Evolutionary conservation across 345 rosid species (phyloP).

Genomic region (Gossypium turneri): DNA sequence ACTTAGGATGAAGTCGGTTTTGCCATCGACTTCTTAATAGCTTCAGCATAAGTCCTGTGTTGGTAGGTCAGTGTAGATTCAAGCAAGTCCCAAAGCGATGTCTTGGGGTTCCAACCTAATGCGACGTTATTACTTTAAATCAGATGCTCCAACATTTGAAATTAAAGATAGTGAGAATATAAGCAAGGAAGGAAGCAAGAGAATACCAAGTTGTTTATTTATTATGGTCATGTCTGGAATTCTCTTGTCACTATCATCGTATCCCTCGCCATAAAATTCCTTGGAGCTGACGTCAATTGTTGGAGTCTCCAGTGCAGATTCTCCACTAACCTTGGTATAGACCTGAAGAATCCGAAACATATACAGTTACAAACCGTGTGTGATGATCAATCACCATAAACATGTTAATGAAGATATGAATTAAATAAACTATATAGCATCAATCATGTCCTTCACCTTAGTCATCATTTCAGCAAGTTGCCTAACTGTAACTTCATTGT

Average conservation of each 20-base stretch:
- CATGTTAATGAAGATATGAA: neutral
- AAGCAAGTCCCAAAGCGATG: conserved; percentile 87
- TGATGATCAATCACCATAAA: neutral
- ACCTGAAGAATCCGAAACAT: conserved; percentile 40
- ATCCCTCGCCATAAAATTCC: conserved; percentile 89
- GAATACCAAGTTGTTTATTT: conserved; percentile 75
- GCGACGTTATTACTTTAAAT: neutral
- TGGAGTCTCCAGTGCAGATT: conserved; percentile 57
- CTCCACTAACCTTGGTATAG: conserved; percentile 73
- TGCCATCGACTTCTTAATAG: conserved; percentile 62
- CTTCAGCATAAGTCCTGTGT: conserved; percentile 91
- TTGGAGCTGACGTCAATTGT: conserved; percentile 85
- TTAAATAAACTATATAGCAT: neutral
- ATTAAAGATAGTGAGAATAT: neutral
- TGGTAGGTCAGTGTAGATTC: conserved; percentile 93
- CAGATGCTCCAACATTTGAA: neutral
- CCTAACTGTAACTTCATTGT: conserved; percentile 93
- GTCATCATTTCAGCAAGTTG: conserved; percentile 99
- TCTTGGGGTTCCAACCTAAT: conserved; percentile 94
- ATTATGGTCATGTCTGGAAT: conserved; percentile 98
- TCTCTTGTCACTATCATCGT: conserved; percentile 96
- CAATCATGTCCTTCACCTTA: conserved; percentile 39
- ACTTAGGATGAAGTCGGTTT: conserved; percentile 55
- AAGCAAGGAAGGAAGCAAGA: neutral
- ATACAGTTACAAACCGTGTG: neutral